phyloP scores from a whole-genome alignment of 2,329 filamentous ascomycete species.

The Calonectria honghensis region DNA sequence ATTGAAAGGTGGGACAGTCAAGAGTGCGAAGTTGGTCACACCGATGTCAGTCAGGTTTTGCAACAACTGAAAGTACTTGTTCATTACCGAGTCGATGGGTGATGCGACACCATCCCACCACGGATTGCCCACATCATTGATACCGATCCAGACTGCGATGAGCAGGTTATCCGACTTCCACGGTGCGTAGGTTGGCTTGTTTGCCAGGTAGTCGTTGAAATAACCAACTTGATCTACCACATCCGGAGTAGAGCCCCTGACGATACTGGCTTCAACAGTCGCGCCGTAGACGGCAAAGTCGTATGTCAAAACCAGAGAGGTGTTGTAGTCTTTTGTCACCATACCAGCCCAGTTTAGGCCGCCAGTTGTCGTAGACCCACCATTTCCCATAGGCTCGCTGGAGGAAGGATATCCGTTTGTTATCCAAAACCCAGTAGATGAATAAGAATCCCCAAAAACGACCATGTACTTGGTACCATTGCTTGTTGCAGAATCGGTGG shows the following conservation, averaged over 20 bases:
- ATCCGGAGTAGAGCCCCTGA: conserved; percentile 35
- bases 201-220: conserved; percentile 45
- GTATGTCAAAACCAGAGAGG: conserved; percentile 44
- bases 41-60: conserved; percentile 38
- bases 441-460: conserved; percentile 48
- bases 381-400: conserved; percentile 46
- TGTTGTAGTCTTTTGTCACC: conserved; percentile 43
- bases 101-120: conserved; percentile 45
- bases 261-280: conserved; percentile 48
- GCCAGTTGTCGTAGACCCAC: conserved; percentile 47
- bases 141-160: conserved; percentile 49
- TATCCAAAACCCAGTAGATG: conserved; percentile 46
- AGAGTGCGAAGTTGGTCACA: conserved; percentile 40
- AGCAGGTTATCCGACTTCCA: conserved; percentile 34
- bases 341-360: conserved; percentile 51
- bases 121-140: conserved; percentile 49
- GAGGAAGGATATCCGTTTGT: conserved; percentile 41
- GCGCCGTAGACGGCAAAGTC: conserved; percentile 50
- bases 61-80: conserved; percentile 47
- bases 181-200: neutral
- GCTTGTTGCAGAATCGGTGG: conserved; percentile 20
- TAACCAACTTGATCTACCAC: conserved; percentile 46
- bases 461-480: conserved; percentile 24
- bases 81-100: conserved; percentile 40
- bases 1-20: conserved; percentile 37